phyloP scores from a whole-genome alignment of 192 early-diverging fungal species.

The Mortierella antarctica region DNA sequence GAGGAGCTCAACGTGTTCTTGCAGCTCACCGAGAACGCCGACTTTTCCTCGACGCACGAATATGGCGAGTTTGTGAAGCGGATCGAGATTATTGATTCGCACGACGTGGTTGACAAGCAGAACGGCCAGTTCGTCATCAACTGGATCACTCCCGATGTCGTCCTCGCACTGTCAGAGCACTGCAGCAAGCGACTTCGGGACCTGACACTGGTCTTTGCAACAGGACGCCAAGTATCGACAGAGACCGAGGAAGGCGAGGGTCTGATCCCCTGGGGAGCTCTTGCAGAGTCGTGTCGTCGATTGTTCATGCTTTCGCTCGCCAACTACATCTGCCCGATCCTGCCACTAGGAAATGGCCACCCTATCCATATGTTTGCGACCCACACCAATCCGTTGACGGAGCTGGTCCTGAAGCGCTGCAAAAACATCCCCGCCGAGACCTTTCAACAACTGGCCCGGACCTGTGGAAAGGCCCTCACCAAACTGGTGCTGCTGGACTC shows the following conservation, averaged over 20 bases:
- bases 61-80: constrained; percentile 52
- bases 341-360: constrained; percentile 28
- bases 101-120: constrained; percentile 51
- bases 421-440: constrained; percentile 49
- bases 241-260: constrained; percentile 38
- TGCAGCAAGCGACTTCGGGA: constrained; percentile 44
- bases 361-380: constrained; percentile 46
- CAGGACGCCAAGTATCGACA: constrained; percentile 42
- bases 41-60: constrained; percentile 53
- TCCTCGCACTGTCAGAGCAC: constrained; percentile 50
- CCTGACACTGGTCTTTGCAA: constrained; percentile 47
- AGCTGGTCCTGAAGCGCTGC: constrained; percentile 48
- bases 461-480: constrained; percentile 48
- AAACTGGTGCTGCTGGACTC: constrained; percentile 49
- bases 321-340: constrained; percentile 46
- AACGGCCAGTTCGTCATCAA: constrained; percentile 54
- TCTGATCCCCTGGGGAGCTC: constrained; percentile 41
- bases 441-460: constrained; percentile 34
- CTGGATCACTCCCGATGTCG: constrained; percentile 55
- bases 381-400: constrained; percentile 41
- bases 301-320: constrained; percentile 45
- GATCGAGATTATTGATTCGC: constrained; percentile 53
- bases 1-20: constrained; percentile 51
- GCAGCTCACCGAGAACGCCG: constrained; percentile 46
- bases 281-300: constrained; percentile 53